Conservation (phyloP, 1,284 basidiomycete species). For the Cystobasidium pallidum region DNA sequence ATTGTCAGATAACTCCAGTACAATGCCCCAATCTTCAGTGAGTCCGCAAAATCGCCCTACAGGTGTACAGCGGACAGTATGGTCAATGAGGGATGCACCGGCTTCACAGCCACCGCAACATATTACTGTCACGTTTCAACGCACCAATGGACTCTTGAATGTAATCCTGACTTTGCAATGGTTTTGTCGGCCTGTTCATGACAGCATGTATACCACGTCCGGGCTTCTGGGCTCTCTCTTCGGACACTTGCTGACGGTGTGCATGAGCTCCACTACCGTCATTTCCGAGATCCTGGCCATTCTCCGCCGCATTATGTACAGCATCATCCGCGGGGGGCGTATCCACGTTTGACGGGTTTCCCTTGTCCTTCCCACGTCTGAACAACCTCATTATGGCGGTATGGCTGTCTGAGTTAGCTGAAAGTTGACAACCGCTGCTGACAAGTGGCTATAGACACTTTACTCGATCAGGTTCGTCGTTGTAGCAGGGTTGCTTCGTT, state of each 20-base stretch:
- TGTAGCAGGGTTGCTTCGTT: too few relatives aligned
- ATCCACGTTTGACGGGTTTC: not conserved
- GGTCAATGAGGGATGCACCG: not conserved
- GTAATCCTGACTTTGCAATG: not conserved
- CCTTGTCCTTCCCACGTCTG: slow-evolving; percentile 15
- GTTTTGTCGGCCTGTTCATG: slow-evolving; percentile 7
- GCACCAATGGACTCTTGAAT: slow-evolving; percentile 24
- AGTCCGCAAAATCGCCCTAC: slow-evolving; percentile 42
- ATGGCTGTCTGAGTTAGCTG: not conserved
- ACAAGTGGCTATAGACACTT: not conserved
- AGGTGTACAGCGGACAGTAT: not conserved
- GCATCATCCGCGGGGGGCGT: not conserved
- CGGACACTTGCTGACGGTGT: slow-evolving; percentile 15
- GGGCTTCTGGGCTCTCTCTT: slow-evolving; percentile 4
- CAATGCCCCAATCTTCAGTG: slow-evolving; percentile 35
- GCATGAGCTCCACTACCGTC: not conserved
- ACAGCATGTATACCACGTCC: slow-evolving; percentile 20
- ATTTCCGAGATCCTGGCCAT: not conserved
- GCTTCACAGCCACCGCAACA: not conserved
- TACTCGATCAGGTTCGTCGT: not conserved
- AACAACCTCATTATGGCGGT: not conserved
- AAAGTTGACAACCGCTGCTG: not conserved
- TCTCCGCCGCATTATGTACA: not conserved
- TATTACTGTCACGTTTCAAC: not conserved
- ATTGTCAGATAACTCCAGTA: slow-evolving; percentile 32